These are phyloP conservation scores for Fragilaria crotonensis DNA, from an alignment of 108 stramenopile genomes.

Conservation along the genomic window DNA sequence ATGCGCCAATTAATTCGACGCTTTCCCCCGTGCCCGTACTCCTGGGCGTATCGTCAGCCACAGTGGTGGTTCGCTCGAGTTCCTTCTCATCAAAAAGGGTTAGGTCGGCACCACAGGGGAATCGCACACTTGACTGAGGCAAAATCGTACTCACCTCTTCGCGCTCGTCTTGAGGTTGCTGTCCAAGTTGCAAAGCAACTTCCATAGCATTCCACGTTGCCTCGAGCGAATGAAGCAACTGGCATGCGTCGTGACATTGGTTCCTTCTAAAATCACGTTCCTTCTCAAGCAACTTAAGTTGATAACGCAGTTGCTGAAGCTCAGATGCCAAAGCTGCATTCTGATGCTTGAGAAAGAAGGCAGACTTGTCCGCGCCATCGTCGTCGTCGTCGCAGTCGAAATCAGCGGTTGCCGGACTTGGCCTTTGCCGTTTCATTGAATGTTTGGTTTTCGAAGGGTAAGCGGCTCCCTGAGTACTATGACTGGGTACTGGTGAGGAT, in stretches of 20 bases:
- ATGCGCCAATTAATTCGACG: constrained; percentile 23
- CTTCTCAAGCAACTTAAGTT: constrained; percentile 37
- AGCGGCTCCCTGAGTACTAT: neutral
- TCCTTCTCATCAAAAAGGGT: constrained; percentile 4
- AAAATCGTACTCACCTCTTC: constrained; percentile 4
- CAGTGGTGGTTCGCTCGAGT: neutral
- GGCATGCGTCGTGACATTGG: constrained; percentile 41
- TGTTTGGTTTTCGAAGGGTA: constrained; percentile 20
- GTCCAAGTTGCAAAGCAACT: constrained; percentile 8
- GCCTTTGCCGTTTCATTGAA: constrained; percentile 18
- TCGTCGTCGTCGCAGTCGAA: constrained; percentile 42
- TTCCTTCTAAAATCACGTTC: constrained; percentile 64
- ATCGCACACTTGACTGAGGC: neutral
- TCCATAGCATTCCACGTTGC: constrained; percentile 46
- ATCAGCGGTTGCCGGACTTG: neutral
- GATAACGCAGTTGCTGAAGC: constrained; percentile 46
- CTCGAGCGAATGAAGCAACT: constrained; percentile 28
- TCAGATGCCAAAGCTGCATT: constrained; percentile 71
- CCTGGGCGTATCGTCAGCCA: constrained; percentile 5
- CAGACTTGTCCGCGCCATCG: constrained; percentile 32
- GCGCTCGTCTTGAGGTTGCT: constrained; percentile 6
- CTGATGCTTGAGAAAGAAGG: constrained; percentile 73
- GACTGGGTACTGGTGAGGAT: neutral
- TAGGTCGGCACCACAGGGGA: neutral
- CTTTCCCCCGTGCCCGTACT: constrained; percentile 35